These are phyloP conservation scores for Oryza meridionalis DNA, from an alignment of 176 grass and related monocot genomes.

Conservation along the genomic window DNA sequence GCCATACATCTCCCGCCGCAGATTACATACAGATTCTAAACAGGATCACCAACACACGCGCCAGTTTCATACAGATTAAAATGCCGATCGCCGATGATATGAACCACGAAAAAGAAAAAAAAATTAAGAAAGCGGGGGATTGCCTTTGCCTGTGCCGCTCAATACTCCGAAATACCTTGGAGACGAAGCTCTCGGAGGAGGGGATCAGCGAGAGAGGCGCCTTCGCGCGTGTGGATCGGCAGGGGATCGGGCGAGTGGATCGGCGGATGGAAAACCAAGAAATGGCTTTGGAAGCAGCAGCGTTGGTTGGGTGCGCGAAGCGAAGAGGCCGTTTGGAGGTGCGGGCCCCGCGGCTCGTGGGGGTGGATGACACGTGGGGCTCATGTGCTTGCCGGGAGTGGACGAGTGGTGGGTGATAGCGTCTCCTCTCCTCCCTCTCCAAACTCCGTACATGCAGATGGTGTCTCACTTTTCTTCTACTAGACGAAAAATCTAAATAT, in stretches of 20 bases:
- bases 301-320: background rate
- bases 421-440: background rate
- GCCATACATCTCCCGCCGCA: background rate
- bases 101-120: background rate
- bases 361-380: slow-evolving; percentile 23
- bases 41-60: background rate
- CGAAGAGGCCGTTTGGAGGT: background rate
- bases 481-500: too few relatives aligned
- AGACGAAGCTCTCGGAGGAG: background rate
- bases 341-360: slow-evolving; percentile 14
- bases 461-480: too few relatives aligned
- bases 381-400: background rate
- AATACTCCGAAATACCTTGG: background rate
- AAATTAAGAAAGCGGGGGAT: background rate
- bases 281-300: too few relatives aligned
- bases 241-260: slow-evolving; percentile 9
- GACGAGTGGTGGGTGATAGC: background rate
- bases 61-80: background rate
- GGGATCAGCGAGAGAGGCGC: background rate
- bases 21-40: background rate
- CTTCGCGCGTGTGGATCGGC: background rate
- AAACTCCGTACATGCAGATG: background rate
- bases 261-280: background rate
- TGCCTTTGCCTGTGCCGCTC: slow-evolving; percentile 15
- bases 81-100: too few relatives aligned